Conservation (phyloP, 352 stramenopile species). For the Globisporangium polare region DNA sequence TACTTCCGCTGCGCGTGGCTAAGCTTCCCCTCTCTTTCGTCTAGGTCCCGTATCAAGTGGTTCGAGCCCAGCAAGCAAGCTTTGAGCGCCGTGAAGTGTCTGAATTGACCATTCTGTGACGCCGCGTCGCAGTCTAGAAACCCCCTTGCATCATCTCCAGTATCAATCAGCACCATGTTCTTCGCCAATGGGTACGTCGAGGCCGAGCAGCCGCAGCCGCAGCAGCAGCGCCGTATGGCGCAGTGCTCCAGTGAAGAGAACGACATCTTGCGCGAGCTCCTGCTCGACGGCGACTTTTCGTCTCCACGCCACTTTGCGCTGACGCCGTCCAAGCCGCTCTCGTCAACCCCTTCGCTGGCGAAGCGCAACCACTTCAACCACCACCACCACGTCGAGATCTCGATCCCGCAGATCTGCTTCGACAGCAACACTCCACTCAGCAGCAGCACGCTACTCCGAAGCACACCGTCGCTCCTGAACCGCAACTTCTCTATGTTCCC, state of each 20-base stretch:
- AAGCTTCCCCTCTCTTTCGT: constrained; percentile 14
- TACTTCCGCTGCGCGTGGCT: constrained; percentile 19
- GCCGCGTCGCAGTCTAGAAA: constrained; percentile 12
- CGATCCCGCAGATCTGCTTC: constrained; percentile 68
- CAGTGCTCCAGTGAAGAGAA: constrained; percentile 51
- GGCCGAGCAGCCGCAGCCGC: constrained; percentile 25
- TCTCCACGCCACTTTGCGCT: constrained; percentile 55
- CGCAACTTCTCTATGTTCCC: constrained; percentile 29
- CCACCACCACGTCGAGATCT: constrained; percentile 56
- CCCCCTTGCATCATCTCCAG: constrained; percentile 7
- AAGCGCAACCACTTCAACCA: constrained; percentile 50
- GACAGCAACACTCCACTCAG: constrained; percentile 24
- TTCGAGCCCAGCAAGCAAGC: not conserved
- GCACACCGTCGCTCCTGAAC: constrained; percentile 56
- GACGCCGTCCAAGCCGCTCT: constrained; percentile 39
- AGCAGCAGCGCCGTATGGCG: constrained; percentile 28
- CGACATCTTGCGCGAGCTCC: constrained; percentile 71
- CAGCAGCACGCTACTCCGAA: constrained; percentile 43
- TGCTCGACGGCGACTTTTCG: constrained; percentile 63
- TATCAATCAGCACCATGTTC: constrained; percentile 39
- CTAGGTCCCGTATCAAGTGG: not conserved
- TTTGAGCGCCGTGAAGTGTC: constrained; percentile 2
- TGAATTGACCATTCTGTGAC: constrained; percentile 14
- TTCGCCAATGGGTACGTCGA: constrained; percentile 70
- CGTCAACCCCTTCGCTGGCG: constrained; percentile 20